These are phyloP conservation scores for Sarcodon aspratus DNA, from an alignment of 768 basidiomycete genomes.

Conservation along the genomic window DNA sequence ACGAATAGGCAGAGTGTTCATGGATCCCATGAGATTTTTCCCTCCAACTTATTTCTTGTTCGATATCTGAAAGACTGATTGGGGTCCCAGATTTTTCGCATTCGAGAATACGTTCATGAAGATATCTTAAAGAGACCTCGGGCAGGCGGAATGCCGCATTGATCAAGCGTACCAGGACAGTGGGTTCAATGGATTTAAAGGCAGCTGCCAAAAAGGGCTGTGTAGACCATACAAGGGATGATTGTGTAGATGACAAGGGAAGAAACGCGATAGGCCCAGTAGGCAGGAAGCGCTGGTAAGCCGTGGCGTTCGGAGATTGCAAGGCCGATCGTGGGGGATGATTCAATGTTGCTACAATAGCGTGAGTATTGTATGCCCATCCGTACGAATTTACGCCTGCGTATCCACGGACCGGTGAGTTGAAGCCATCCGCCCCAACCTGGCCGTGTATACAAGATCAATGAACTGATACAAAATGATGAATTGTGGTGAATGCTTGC, in stretches of 20 bases:
- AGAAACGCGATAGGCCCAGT: slow-evolving; percentile 95
- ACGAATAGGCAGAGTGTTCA: slow-evolving; percentile 50
- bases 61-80: slow-evolving; percentile 37
- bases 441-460: slow-evolving; percentile 15
- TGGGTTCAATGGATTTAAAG: slow-evolving; percentile 52
- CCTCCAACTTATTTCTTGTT: slow-evolving; percentile 58
- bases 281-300: slow-evolving; percentile 90
- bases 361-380: slow-evolving; percentile 85
- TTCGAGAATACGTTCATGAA: slow-evolving; percentile 51
- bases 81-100: slow-evolving; percentile 31
- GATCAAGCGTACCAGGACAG: slow-evolving; percentile 60
- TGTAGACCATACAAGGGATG: slow-evolving; percentile 94
- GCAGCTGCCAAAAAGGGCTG: slow-evolving; percentile 64
- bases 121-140: slow-evolving; percentile 55
- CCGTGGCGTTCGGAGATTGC: slow-evolving; percentile 61
- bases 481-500: slow-evolving; percentile 28
- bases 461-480: neutral
- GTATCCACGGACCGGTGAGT: slow-evolving; percentile 85
- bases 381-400: slow-evolving; percentile 82
- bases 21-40: slow-evolving; percentile 63
- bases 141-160: slow-evolving; percentile 89
- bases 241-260: slow-evolving; percentile 65
- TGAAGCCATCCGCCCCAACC: slow-evolving; percentile 94
- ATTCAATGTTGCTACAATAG: slow-evolving; percentile 79
- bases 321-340: slow-evolving; percentile 58